Evolutionary conservation across 345 rosid species (phyloP), one percentile per base, ranked within the genome.

Genomic region (Ailanthus altissimus): DNA sequence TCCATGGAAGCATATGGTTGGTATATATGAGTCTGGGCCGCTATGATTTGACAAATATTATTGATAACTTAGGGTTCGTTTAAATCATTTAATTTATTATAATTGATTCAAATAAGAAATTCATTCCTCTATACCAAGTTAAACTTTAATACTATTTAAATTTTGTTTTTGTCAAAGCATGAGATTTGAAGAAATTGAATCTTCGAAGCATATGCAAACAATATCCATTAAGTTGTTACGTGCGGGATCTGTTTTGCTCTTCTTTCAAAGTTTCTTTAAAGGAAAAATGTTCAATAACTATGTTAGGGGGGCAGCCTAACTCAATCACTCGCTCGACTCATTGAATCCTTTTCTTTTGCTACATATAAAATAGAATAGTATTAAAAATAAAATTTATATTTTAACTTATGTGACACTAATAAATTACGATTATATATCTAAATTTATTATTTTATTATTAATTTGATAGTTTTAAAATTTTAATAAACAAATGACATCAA

Each of bases 1-100:
- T 71, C 26, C 32, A 42, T 54, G 47, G 69, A 74, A 74, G 59
- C 10, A 28, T 47, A 74, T 12, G 46, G 6, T n/a, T 62, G 77
- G 77, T 61, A 16, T 28, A 38, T n/a, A 61, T 1, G 6, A 21
- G 15, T 21, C 69, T 13, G 21, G 49, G 26, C 50, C 10, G 8
- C 36, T 63, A 2, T 36, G 61, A 74, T 63, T 74, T 50, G 61
- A 63, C 70, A 63, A n/a, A 14, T 13, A 36, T 56, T 57, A 40
- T 26, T 40, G 32, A 20, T 45, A 50, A 21, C 32, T 71, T 40
- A 8, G 8, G 28, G 58, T 69, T 28, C 15, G 20, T 53, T 9
- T 20, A 53, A 53, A 5, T 32, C 38, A 32, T 53, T 53, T 53
- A 53, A 53, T 53, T 53, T 51, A 51, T 18, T 16, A 6, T 15